Conservation (phyloP, 331 rosid species). For the Acacia pycnantha region DNA sequence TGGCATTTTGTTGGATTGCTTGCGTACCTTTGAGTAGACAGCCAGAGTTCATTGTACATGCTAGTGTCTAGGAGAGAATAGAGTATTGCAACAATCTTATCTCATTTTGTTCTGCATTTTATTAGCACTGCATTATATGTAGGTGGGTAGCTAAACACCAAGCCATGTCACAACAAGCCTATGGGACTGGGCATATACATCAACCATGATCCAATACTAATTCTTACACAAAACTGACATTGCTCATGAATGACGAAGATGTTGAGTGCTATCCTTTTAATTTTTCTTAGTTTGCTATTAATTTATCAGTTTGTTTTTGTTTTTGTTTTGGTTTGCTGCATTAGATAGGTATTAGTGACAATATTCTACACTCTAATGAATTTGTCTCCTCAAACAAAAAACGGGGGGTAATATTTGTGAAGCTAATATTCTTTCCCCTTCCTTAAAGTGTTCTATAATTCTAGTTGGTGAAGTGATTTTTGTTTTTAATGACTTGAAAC, state of each 20-base stretch:
- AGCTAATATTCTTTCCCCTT: too few relatives aligned
- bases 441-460: too few relatives aligned
- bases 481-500: too few relatives aligned
- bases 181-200: not conserved
- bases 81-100: not conserved
- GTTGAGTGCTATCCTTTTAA: not conserved
- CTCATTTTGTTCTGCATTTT: not conserved
- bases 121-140: not conserved
- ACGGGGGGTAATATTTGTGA: too few relatives aligned
- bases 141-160: not conserved
- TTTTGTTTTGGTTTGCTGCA: too few relatives aligned
- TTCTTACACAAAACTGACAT: not conserved
- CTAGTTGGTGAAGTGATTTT: too few relatives aligned
- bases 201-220: not conserved
- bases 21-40: not conserved
- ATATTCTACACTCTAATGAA: too few relatives aligned
- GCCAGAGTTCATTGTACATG: too few relatives aligned
- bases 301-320: too few relatives aligned
- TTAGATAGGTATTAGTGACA: too few relatives aligned
- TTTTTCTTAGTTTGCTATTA: not conserved
- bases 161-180: not conserved
- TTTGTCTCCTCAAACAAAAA: too few relatives aligned
- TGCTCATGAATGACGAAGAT: conserved; percentile 5
- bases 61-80: not conserved
- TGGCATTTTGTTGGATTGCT: not conserved